Evolutionary conservation across 2,329 filamentous ascomycete species (phyloP), one percentile per base, ranked within the genome.

Genomic region (Neofusicoccum sp.): DNA sequence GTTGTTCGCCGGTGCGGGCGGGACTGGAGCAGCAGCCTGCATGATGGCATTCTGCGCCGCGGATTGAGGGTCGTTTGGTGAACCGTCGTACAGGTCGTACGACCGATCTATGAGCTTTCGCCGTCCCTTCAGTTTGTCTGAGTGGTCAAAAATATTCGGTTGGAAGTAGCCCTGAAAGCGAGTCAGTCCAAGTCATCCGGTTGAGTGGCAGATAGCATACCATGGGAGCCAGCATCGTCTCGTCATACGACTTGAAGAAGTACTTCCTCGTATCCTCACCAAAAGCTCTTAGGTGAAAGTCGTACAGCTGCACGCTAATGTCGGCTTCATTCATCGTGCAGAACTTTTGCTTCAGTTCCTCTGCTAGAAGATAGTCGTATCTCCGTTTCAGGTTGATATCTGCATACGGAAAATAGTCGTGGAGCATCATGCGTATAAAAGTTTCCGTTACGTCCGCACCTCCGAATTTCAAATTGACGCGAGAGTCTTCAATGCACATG

Each of bases 361-460:
- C 95, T 1, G 93, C 93, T 26, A 99, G 82, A 38, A 98, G 77
- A 67, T 93, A 97, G 73, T 99, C 95, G 70, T 97, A 96, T 49
- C 95, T 86, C 58, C 92, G 85, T 73, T 86, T 88, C 30, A 99
- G 81, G 71, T 99, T 96, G 77, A 99, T 96, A 20, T 97, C 93
- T 49, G 89, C 84, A 73, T 99, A 99, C 4, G 96, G 93, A 68
- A 99, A 97, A 69, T 95, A 89, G 73, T 97, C 93, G 75, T 89
- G 92, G 2, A 99, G 85, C 89, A 98, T 92, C 93, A 98, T 98
- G 77, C 95, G 96, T 73, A 96, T 84, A 69, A 99, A 97, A 0
- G 91, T 90, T 68, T 96, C 91, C 0, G 95, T 98, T 38, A 98
- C 89, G 74, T 99, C 95, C 68, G 84, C 87, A 1, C 95, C 95